Evolutionary conservation across 2,329 filamentous ascomycete genomes (phyloP).

Genomic region (Byssochlamys sp.): DNA sequence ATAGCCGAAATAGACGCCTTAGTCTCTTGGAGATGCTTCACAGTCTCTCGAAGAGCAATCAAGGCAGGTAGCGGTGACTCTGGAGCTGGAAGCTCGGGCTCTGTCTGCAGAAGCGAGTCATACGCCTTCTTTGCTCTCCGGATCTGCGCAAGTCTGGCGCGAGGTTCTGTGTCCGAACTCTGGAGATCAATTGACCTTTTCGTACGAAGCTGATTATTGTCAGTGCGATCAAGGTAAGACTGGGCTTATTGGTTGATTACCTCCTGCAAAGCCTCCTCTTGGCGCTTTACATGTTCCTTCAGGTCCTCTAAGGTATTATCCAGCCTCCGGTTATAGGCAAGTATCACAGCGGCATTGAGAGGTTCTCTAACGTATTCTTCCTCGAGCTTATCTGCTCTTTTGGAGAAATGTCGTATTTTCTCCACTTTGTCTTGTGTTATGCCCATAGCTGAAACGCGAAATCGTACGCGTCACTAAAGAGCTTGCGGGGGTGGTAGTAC

Average conservation of each 20-base stretch:
- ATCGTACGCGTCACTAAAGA: not conserved
- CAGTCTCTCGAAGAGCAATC: constrained; percentile 59
- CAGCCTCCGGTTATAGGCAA: constrained; percentile 36
- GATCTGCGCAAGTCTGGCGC: constrained; percentile 36
- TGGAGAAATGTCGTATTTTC: constrained; percentile 25
- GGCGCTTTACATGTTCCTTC: constrained; percentile 42
- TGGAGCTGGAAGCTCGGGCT: constrained; percentile 56
- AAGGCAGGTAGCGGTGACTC: constrained; percentile 63
- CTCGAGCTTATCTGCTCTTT: constrained; percentile 26
- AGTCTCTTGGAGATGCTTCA: constrained; percentile 55
- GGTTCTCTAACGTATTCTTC: constrained; percentile 20
- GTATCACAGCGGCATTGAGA: constrained; percentile 18
- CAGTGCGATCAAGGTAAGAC: constrained; percentile 4
- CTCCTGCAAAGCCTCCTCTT: constrained; percentile 39
- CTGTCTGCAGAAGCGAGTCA: constrained; percentile 49
- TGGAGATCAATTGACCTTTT: constrained; percentile 21
- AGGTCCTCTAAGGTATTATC: constrained; percentile 61
- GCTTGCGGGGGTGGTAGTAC: not conserved
- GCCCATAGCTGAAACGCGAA: constrained; percentile 16
- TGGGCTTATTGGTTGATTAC: constrained; percentile 20
- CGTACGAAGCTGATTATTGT: constrained; percentile 23
- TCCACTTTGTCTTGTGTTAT: constrained; percentile 22
- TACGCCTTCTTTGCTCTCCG: constrained; percentile 55
- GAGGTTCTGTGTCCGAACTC: constrained; percentile 18
- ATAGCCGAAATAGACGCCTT: constrained; percentile 46